Base-by-base conservation (phyloP, 1,284 basidiomycete genomes). In the Heterobasidion parviporum region DNA sequence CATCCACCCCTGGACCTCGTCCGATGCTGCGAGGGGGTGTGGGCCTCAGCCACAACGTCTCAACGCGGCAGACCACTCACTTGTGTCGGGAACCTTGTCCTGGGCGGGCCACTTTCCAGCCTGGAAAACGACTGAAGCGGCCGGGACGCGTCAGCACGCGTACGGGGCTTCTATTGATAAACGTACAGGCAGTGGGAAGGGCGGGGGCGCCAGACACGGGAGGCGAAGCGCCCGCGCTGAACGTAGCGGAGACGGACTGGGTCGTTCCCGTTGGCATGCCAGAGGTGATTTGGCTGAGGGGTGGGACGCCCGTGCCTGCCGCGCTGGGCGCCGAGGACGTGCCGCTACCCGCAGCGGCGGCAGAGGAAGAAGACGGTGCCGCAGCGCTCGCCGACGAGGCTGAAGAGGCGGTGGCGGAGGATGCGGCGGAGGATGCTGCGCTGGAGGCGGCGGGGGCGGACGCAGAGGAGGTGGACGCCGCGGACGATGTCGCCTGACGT, bases 1-100 rank as follows among this genome's bases (percentile, higher is more conserved):
- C 76, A 94, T 71, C 92, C 92, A 94, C 59, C 75, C 63, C 57
- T 78, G 64, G 15, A 93, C 89, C 61, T 90, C 76, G 2, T 74
- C 59, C n/a, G 82, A 81, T 61, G 73, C 84, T 85, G 54, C 14
- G 50, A 16, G 8, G 38, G 59, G 6, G 43, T 41, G 33, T n/a
- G 15, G 10, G 32, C 46, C 8, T 18, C 10, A 41, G 38, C 38
- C 4, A 41, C 6, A 8, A 8, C 8, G 10, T 6, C 7, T 41
- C 38, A 41, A 10, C 6, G 38, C 38, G 8, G 15, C 52, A 32
- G 41, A 35, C 20, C 12, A 68, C 75, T 36, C 62, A 85, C 83
- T 72, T 8, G 82, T 81, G n/a, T 82, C 77, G 8, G 91, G 87
- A 12, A 83, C 67, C 20, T 75, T 72, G 65, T 94, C 91, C 63